phyloP scores from a whole-genome alignment of 441 rosid genomes.

The Euphorbia corollata region DNA sequence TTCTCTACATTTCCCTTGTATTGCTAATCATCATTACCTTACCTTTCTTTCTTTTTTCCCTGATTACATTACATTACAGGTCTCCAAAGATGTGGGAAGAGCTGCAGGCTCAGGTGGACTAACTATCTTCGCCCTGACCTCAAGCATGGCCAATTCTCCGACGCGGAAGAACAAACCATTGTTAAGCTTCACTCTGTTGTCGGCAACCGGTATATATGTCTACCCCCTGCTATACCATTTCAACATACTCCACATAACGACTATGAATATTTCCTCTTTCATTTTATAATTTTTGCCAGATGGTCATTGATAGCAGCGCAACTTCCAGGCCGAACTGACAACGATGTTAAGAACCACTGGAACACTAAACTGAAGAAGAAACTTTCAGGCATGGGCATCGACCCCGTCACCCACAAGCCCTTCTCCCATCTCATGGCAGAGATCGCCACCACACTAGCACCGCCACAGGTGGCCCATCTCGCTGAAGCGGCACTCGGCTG shows the following conservation, averaged over 20 bases:
- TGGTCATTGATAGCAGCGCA: slow-evolving; percentile 95
- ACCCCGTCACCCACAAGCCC: slow-evolving; percentile 95
- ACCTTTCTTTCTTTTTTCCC: too few species aligned
- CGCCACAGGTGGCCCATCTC: slow-evolving; percentile 83
- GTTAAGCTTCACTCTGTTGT: slow-evolving; percentile 59
- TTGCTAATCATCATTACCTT: too few species aligned
- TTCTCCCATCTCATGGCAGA: slow-evolving; percentile 97
- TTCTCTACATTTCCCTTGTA: background rate
- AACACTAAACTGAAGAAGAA: slow-evolving; percentile 92
- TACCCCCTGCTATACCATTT: background rate
- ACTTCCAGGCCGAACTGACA: slow-evolving; percentile 85
- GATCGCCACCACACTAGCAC: slow-evolving; percentile 83
- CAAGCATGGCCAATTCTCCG: slow-evolving; percentile 62
- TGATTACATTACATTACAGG: slow-evolving; percentile 33
- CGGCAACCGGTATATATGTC: slow-evolving; percentile 21
- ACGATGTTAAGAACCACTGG: slow-evolving; percentile 90
- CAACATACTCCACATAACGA: background rate
- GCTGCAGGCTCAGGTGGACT: slow-evolving; percentile 77
- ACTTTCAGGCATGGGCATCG: slow-evolving; percentile 91
- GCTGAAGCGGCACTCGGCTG: slow-evolving; percentile 95
- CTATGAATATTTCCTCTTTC: background rate
- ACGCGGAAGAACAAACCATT: slow-evolving; percentile 67
- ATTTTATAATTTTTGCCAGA: slow-evolving; percentile 36
- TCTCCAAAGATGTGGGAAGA: slow-evolving; percentile 76
- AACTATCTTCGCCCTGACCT: slow-evolving; percentile 82